Base-by-base conservation (phyloP, 2,329 filamentous ascomycete species). In the Colletotrichum cereale region DNA sequence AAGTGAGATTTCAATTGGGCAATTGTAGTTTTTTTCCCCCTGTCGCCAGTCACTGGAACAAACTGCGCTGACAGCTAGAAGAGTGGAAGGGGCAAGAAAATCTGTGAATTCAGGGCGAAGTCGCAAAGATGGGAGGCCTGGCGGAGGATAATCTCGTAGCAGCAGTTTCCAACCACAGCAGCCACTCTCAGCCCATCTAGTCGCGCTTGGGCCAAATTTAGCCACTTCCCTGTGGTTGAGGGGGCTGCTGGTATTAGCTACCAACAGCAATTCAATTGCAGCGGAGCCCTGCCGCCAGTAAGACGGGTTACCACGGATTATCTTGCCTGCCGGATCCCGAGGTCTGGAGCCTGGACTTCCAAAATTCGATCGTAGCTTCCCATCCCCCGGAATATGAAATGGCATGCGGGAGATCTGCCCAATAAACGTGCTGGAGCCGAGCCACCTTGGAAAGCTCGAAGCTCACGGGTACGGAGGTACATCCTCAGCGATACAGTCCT, bases 131-230 rank as follows among this genome's bases (percentile, higher is more conserved):
- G 47, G 31, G 52, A 63, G 57, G 60, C 52, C 65, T 60, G 58
- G 53, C 60, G n/a, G 53, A 69, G 60, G 62, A 72, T 42, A 55
- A 69, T 72, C 65, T 72, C 69, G 66, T 52, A 66, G 56, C 55
- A 68, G 65, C 55, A 47, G 38, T 53, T 64, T 64, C 58, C 56
- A 12, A 70, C 44, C 47, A 47, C 50, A 55, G 58, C 68, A 71
- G 52, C 64, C 50, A 71, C 57, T 67, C 57, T 62, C 50, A 62
- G 64, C 58, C 52, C 40, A 44, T 56, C n/a, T 34, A 56, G 55
- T 64, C 66, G 60, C 60, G 65, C 69, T 68, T 50, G 63, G 64
- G 64, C 64, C 63, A 66, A 26, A 48, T 44, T 47, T 71, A 62
- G 67, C 63, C 50, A 56, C 64, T 62, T 71, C 64, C 57, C 64